These are phyloP conservation scores for Microascus cirrosus DNA, from an alignment of 2,329 filamentous ascomycete species.

Conservation along the genomic window DNA sequence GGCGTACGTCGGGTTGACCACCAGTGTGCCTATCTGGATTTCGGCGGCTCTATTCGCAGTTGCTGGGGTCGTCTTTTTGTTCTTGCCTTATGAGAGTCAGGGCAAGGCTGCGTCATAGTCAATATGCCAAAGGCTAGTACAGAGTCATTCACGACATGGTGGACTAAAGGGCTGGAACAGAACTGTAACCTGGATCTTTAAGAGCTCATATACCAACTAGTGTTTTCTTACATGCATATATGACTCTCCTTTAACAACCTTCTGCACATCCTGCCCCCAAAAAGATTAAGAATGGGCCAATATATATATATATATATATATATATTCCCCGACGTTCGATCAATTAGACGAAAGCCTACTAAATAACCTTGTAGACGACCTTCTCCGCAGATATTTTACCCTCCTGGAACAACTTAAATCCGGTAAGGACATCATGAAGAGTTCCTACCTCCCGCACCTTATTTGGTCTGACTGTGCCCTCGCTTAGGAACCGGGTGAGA, in stretches of 20 bases:
- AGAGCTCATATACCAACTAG: too few species aligned
- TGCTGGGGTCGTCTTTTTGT: slow-evolving; percentile 26
- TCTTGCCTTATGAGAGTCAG: slow-evolving; percentile 31
- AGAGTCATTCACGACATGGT: too few species aligned
- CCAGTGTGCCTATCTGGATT: slow-evolving; percentile 29
- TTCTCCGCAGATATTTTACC: neutral
- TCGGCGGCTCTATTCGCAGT: slow-evolving; percentile 31
- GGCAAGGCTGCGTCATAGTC: slow-evolving; percentile 14
- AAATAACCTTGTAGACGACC: neutral
- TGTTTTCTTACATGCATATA: too few species aligned
- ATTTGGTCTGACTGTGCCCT: neutral
- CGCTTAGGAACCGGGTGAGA: neutral
- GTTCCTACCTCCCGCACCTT: neutral
- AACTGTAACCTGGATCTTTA: too few species aligned
- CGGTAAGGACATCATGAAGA: neutral
- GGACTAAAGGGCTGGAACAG: too few species aligned
- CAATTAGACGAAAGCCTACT: too few species aligned
- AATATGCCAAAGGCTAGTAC: too few species aligned
- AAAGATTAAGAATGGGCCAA: too few species aligned
- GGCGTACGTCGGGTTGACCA: slow-evolving; percentile 26
- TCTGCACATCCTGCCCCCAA: too few species aligned
- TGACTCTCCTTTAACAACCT: too few species aligned
- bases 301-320: too few species aligned
- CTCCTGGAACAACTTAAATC: neutral
- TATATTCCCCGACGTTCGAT: too few species aligned